Evolutionary conservation across 2,329 filamentous ascomycete genomes (phyloP), one percentile per base, ranked within the genome.

Genomic region (Helicocarpus griseus): DNA sequence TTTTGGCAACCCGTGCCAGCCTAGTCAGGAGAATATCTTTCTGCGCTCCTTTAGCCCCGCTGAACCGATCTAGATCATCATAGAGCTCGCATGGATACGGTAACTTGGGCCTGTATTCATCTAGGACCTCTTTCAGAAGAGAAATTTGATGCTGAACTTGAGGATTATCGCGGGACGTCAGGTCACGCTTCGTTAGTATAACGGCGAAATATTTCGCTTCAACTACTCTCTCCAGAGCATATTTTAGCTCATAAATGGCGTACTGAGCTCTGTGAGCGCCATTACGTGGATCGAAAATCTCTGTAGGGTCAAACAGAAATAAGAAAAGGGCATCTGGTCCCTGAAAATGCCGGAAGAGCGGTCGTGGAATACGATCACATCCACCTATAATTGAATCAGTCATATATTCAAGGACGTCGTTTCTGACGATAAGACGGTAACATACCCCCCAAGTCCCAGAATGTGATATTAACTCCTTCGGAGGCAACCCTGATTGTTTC

Each of bases 51-150:
- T 44, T 52, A 22, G 19, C 19, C 14, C 31, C 50, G 41, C 50
- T 52, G 35, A 52, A 31, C 17, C 28, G 19, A 17, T 48, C 38
- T 7, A 52, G 19, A 49, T 52, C 50, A 19, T 52, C 50, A 33
- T 49, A 52, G 6, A 52, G 19, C n/a, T 52, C 50, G 44, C 45
- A 52, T 13, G 48, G 33, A 28, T 41, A 41, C n/a, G 39, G 14
- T 13, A 40, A 48, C 11, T 28, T 11, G 3, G 44, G 7, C n/a
- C n/a, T 45, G 13, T 31, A 14, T 9, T 40, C 13, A n/a, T 43
- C n/a, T 6, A 52, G 26, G 31, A 49, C 24, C 22, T 29, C 24
- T 29, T 38, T 49, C 33, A 43, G 28, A 4, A 13, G 22, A 19
- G 21, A 26, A 14, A 45, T 28, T 17, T 39, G 45, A 2, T 24